Evolutionary conservation across 1,139 yeast genomes (phyloP).

Genomic region (Citeromyces hawaiiensis): DNA sequence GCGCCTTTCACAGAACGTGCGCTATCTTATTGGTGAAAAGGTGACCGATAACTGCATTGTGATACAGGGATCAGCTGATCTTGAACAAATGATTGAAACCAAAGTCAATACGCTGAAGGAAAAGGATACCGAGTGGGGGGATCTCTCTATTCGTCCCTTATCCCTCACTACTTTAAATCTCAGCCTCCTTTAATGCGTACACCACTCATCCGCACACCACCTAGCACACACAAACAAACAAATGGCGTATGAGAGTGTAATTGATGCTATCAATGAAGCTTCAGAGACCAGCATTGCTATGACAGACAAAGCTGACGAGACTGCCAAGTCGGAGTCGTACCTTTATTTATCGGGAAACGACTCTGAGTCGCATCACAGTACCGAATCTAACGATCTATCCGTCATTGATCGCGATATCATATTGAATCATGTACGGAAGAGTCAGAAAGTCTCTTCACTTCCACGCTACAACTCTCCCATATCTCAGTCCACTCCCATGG

Average conservation of each 20-base stretch:
- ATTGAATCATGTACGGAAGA: neutral
- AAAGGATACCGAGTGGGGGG: neutral
- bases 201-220: neutral
- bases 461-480: slow-evolving; percentile 2
- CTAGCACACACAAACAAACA: neutral
- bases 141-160: neutral
- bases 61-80: neutral
- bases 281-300: neutral
- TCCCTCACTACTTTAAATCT: neutral
- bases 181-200: neutral
- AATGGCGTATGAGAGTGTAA: neutral
- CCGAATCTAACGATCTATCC: slow-evolving; percentile 1
- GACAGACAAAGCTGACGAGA: neutral
- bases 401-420: slow-evolving; percentile 1
- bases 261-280: neutral
- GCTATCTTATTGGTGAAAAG: neutral
- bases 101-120: neutral
- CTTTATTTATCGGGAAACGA: slow-evolving; percentile 2
- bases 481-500: slow-evolving; percentile 3
- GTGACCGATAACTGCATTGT: neutral
- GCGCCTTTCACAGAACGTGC: neutral
- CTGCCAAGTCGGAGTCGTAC: slow-evolving; percentile 2
- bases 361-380: neutral
- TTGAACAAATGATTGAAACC: neutral
- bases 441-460: neutral